Evolutionary conservation across 345 rosid genomes (phyloP).

Genomic region (Turritis glabra): DNA sequence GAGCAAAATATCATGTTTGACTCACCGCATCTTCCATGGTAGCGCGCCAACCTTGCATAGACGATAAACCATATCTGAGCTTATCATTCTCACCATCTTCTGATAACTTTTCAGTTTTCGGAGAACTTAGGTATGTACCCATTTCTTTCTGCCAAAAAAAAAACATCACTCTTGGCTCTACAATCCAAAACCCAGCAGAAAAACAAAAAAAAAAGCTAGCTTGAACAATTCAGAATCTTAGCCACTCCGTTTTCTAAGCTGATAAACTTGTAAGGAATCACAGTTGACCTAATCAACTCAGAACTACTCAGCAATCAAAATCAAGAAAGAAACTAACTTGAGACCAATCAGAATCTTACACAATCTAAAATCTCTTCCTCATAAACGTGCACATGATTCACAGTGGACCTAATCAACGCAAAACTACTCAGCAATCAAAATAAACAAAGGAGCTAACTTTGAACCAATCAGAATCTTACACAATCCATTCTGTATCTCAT

Average conservation of each 20-base stretch:
- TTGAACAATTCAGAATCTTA: neutral
- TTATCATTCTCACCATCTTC: constrained; percentile 70
- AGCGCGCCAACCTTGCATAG: constrained; percentile 93
- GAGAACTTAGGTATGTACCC: constrained; percentile 82
- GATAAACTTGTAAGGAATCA: neutral
- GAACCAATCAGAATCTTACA: neutral
- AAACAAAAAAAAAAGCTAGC: neutral
- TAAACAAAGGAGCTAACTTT: neutral
- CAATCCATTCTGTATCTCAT: neutral
- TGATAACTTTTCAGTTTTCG: constrained; percentile 73
- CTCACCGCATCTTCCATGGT: constrained; percentile 93
- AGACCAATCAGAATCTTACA: neutral
- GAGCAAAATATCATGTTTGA: neutral
- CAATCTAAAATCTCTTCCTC: neutral
- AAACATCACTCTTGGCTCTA: neutral
- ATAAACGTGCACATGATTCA: neutral
- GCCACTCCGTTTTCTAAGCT: neutral
- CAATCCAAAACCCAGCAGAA: neutral
- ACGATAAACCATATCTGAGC: constrained; percentile 67
- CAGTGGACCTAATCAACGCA: constrained; percentile 1
- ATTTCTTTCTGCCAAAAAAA: constrained; percentile 39
- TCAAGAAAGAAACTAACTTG: neutral
- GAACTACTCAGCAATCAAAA: neutral
- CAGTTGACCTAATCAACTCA: neutral
- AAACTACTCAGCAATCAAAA: constrained; percentile 5